These are phyloP conservation scores for Tillandsia fasciculata DNA, from an alignment of 176 grass and related monocot species.

Conservation along the genomic window DNA sequence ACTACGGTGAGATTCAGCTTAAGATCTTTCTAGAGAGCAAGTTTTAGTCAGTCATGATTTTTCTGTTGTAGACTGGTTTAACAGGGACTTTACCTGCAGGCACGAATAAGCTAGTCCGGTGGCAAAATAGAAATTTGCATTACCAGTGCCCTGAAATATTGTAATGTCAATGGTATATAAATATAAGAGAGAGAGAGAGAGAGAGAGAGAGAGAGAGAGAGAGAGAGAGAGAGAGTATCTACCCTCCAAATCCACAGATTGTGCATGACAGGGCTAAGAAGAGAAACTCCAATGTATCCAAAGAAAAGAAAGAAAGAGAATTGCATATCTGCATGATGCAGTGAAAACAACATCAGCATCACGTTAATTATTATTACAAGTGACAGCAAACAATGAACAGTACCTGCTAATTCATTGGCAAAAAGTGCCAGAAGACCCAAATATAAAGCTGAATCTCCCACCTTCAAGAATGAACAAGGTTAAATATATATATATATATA, in stretches of 20 bases:
- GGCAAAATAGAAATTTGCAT: constrained; percentile 97
- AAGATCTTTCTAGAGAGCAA: neutral
- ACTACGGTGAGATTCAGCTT: neutral
- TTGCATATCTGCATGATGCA: constrained; percentile 78
- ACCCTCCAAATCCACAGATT: constrained; percentile 99
- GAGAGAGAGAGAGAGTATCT: constrained; percentile 21
- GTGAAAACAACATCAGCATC: constrained; percentile 12
- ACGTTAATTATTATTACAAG: neutral
- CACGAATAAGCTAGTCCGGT: constrained; percentile 88
- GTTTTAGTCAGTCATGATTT: neutral
- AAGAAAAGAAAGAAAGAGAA: constrained; percentile 92
- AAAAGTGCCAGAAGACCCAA: constrained; percentile 85
- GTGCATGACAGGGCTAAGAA: constrained; percentile 96
- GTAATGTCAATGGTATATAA: neutral
- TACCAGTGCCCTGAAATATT: constrained; percentile 67
- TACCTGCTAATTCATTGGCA: constrained; percentile 85
- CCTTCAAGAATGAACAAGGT: constrained; percentile 36
- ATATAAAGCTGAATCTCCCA: constrained; percentile 90
- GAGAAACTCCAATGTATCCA: constrained; percentile 79
- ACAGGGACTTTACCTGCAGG: constrained; percentile 59
- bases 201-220: constrained; percentile 31
- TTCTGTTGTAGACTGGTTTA: neutral
- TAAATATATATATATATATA: neutral
- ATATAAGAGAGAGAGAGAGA: neutral
- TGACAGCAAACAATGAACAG: neutral